These are phyloP conservation scores for Suillus paluster DNA, from an alignment of 768 basidiomycete genomes.

Conservation along the genomic window DNA sequence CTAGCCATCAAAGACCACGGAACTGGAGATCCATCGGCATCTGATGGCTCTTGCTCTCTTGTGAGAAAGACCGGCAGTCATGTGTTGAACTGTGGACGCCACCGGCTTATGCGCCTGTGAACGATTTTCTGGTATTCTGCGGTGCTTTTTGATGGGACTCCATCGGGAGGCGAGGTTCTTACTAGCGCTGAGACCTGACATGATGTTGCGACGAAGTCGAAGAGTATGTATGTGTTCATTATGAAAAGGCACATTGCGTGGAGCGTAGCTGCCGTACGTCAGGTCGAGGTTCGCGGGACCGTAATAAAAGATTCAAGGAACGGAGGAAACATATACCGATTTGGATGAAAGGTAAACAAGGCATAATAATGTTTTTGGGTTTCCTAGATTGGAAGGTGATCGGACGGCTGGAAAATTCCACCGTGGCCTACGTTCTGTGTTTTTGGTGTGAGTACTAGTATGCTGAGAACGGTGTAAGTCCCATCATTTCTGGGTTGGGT, in stretches of 20 bases:
- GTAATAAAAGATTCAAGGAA: neutral
- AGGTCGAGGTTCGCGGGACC: conserved; percentile 1
- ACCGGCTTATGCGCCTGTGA: neutral
- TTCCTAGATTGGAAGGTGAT: conserved; percentile 2
- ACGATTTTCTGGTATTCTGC: neutral
- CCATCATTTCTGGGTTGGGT: too few species aligned
- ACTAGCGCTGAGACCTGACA: neutral
- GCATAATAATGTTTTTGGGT: neutral
- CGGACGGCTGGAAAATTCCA: neutral
- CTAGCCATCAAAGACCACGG: neutral
- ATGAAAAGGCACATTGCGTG: conserved; percentile 5
- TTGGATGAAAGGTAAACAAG: neutral
- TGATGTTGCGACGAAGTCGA: neutral
- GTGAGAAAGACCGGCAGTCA: conserved; percentile 3
- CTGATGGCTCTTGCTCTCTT: conserved; percentile 2
- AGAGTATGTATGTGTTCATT: neutral
- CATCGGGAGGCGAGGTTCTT: neutral
- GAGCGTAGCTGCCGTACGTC: neutral
- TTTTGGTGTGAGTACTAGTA: conserved; percentile 1
- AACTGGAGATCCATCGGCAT: neutral
- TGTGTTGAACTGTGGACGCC: neutral
- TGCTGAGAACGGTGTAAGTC: conserved; percentile 39
- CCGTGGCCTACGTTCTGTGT: neutral
- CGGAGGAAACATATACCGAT: neutral
- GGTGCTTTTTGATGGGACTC: neutral